phyloP scores from a whole-genome alignment of 306 rosid species.

The Lotus japonicus region DNA sequence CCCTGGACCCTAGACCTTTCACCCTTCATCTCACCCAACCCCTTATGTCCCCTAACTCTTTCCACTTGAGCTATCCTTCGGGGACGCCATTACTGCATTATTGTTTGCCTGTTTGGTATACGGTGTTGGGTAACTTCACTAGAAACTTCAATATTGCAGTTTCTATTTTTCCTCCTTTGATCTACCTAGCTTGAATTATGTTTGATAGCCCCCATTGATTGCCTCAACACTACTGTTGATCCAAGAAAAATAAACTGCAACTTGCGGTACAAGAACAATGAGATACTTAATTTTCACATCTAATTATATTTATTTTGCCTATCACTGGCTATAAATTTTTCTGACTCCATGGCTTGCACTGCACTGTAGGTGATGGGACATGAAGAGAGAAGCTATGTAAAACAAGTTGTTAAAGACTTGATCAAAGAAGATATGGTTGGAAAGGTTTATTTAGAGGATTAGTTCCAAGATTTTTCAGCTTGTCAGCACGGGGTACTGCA shows the following conservation, averaged over 20 bases:
- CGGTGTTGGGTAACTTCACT: no score
- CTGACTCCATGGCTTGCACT: slow-evolving; percentile 19
- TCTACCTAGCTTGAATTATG: not conserved
- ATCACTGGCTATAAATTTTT: not conserved
- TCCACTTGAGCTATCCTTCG: no score
- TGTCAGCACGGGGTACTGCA: slow-evolving; percentile 95
- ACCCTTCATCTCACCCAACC: no score
- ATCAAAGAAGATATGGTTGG: slow-evolving; percentile 86
- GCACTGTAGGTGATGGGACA: slow-evolving; percentile 81
- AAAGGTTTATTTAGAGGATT: slow-evolving; percentile 82
- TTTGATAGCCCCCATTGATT: not conserved
- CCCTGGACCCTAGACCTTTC: no score
- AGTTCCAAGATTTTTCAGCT: slow-evolving; percentile 93
- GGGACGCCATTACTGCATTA: no score
- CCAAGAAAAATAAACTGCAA: not conserved
- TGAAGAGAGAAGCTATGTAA: slow-evolving; percentile 54
- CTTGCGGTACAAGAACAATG: not conserved
- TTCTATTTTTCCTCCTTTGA: no score
- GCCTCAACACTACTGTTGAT: not conserved
- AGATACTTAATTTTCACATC: not conserved
- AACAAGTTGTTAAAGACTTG: slow-evolving; percentile 69
- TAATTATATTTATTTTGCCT: slow-evolving; percentile 1
- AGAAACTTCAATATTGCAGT: no score
- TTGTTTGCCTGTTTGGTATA: not conserved
- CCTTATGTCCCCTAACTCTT: no score